Percentiles rank a stretch among this genome's conserved stretches.
phyloP scores from a whole-genome alignment of 352 stramenopile genomes.

The Globisporangium rhizosaccharum region DNA sequence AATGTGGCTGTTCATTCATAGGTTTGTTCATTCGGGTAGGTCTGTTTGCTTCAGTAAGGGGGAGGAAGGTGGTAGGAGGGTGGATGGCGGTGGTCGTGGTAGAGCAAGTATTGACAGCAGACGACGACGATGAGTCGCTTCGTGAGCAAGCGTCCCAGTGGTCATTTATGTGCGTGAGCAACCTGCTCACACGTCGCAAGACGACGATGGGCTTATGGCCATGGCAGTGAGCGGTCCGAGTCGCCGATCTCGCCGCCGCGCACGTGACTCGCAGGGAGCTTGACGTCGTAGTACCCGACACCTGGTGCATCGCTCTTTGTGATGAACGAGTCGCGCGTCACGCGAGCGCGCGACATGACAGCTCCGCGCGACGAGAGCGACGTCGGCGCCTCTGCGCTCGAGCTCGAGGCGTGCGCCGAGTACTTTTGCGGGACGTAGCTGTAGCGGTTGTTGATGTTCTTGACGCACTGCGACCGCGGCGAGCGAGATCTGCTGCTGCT shows the following conservation, averaged over 20 bases:
- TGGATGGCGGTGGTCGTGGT: background rate
- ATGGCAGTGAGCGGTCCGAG: constrained; percentile 58
- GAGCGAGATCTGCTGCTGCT: constrained; percentile 21
- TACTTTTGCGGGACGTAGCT: constrained; percentile 68
- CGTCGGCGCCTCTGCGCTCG: constrained; percentile 24
- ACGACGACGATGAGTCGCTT: background rate
- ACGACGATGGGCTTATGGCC: constrained; percentile 26
- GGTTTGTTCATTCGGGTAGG: background rate
- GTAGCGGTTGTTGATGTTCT: constrained; percentile 59
- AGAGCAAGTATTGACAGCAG: background rate
- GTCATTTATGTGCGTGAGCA: background rate
- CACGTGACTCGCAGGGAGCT: constrained; percentile 46
- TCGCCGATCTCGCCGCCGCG: constrained; percentile 75
- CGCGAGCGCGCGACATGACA: constrained; percentile 57
- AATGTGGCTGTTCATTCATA: background rate
- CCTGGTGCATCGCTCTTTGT: constrained; percentile 63
- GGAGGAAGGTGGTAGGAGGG: background rate
- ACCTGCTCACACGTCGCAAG: background rate
- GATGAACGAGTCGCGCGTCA: constrained; percentile 66
- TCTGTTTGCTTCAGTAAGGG: background rate
- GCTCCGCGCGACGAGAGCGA: constrained; percentile 66
- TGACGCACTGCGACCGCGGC: constrained; percentile 33
- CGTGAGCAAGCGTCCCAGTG: too few relatives aligned
- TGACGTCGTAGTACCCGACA: constrained; percentile 76
- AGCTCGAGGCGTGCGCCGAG: constrained; percentile 21